A percentile compares a stretch with the other conserved stretches of the same genome.
These are phyloP conservation scores for Begonia peltatifolia DNA, from an alignment of 306 rosid genomes.

Conservation along the genomic window DNA sequence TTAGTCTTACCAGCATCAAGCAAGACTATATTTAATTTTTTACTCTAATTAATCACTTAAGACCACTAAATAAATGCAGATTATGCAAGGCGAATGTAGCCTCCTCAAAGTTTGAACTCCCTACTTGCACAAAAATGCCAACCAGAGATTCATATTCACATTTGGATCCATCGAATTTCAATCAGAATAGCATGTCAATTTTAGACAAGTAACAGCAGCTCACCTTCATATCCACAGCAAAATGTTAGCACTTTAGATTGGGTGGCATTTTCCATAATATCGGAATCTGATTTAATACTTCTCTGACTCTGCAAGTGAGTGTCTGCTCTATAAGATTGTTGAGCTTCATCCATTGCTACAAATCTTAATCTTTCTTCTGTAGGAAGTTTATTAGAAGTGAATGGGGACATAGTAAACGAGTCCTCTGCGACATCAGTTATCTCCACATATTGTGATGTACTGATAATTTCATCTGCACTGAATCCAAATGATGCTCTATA, in stretches of 20 bases:
- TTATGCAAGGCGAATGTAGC: not conserved
- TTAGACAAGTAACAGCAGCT: constrained; percentile 16
- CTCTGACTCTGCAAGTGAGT: constrained; percentile 25
- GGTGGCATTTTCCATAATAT: constrained; percentile 24
- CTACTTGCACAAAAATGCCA: not conserved
- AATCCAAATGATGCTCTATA: constrained; percentile 98
- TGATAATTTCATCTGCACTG: constrained; percentile 97
- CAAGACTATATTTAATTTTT: constrained; percentile 1
- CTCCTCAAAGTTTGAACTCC: not conserved
- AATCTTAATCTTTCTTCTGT: constrained; percentile 45
- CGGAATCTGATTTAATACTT: constrained; percentile 30
- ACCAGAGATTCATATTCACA: not conserved
- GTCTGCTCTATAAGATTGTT: constrained; percentile 33
- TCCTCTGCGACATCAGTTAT: constrained; percentile 89
- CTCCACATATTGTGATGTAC: constrained; percentile 79
- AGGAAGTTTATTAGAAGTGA: constrained; percentile 40
- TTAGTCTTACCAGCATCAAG: constrained; percentile 3
- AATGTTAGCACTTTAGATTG: constrained; percentile 16
- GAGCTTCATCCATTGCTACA: constrained; percentile 35
- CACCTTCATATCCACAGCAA: constrained; percentile 56
- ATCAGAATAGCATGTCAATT: not conserved
- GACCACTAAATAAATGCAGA: not conserved
- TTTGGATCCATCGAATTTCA: not conserved
- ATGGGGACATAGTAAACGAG: constrained; percentile 84
- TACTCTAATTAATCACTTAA: not conserved